Percentiles rank a stretch among this genome's conserved stretches.
Evolutionary conservation across 441 rosid genomes (phyloP).

Genomic region (Flueggea neowawraea): DNA sequence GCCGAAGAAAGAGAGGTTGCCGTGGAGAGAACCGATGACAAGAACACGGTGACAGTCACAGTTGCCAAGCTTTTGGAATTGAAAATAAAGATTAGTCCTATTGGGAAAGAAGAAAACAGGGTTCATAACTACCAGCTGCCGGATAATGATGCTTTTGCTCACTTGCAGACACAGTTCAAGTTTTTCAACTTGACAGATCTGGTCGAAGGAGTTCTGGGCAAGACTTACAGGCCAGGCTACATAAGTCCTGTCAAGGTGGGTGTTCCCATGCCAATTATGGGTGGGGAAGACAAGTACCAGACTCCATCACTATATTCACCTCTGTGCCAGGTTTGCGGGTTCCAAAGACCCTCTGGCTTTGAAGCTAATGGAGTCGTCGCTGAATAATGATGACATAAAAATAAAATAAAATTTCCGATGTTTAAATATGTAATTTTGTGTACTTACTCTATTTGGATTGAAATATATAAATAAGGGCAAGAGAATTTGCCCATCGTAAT

Average conservation of each 20-base stretch:
- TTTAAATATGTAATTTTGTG: neutral
- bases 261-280: conserved; percentile 93
- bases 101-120: conserved; percentile 61
- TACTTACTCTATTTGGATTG: conserved; percentile 1
- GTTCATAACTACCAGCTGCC: conserved; percentile 75
- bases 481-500: conserved; percentile 1
- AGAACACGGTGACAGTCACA: conserved; percentile 52
- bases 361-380: conserved; percentile 16
- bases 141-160: conserved; percentile 66
- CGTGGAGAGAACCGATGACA: conserved; percentile 73
- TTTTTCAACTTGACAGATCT: conserved; percentile 46
- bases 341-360: conserved; percentile 32
- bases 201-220: conserved; percentile 80
- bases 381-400: conserved; percentile 16
- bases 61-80: conserved; percentile 54
- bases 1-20: conserved; percentile 39
- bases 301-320: conserved; percentile 60
- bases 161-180: conserved; percentile 81
- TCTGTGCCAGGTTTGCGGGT: conserved; percentile 60
- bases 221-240: conserved; percentile 70
- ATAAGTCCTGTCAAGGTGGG: conserved; percentile 73
- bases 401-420: neutral
- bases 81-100: conserved; percentile 53
- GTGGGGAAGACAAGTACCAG: conserved; percentile 78
- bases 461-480: conserved; percentile 16